Percentiles rank a stretch among this genome's conserved stretches.
Evolutionary conservation across 2,329 filamentous ascomycete genomes (phyloP).

Genomic region (Calonectria crousiana): DNA sequence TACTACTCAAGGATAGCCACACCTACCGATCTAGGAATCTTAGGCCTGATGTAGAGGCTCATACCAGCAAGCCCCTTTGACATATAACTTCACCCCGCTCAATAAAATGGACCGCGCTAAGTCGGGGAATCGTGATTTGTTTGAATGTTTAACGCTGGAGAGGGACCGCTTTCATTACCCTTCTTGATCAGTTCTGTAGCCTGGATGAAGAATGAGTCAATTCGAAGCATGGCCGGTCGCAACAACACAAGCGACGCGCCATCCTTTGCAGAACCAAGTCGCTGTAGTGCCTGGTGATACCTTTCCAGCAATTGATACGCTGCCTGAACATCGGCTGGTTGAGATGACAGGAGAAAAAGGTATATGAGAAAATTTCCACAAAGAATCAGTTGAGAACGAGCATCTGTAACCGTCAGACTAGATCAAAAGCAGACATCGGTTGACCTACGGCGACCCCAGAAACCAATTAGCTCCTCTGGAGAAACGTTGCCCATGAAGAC

Average conservation of each 20-base stretch:
- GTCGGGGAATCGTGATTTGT: neutral
- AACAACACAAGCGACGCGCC: slow-evolving; percentile 48
- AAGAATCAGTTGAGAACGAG: slow-evolving; percentile 59
- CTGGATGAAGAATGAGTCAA: slow-evolving; percentile 56
- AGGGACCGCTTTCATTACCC: slow-evolving; percentile 25
- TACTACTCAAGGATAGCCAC: neutral
- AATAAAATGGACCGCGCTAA: neutral
- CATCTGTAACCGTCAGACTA: slow-evolving; percentile 38
- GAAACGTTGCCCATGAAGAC: slow-evolving; percentile 52
- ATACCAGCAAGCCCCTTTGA: neutral
- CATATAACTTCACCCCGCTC: neutral
- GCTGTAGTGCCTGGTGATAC: slow-evolving; percentile 53
- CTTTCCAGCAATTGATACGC: slow-evolving; percentile 52
- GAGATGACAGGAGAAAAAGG: slow-evolving; percentile 58
- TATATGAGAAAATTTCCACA: slow-evolving; percentile 63
- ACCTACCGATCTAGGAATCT: neutral
- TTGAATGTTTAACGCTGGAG: neutral
- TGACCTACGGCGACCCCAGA: slow-evolving; percentile 59
- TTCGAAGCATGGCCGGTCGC: slow-evolving; percentile 51
- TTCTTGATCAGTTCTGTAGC: slow-evolving; percentile 45
- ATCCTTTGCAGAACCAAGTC: slow-evolving; percentile 48
- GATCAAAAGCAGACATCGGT: neutral
- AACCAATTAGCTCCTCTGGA: slow-evolving; percentile 53
- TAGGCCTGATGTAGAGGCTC: neutral
- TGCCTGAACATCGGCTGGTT: slow-evolving; percentile 47